Base-by-base conservation (phyloP, 306 rosid genomes). In the Delonix regia region DNA sequence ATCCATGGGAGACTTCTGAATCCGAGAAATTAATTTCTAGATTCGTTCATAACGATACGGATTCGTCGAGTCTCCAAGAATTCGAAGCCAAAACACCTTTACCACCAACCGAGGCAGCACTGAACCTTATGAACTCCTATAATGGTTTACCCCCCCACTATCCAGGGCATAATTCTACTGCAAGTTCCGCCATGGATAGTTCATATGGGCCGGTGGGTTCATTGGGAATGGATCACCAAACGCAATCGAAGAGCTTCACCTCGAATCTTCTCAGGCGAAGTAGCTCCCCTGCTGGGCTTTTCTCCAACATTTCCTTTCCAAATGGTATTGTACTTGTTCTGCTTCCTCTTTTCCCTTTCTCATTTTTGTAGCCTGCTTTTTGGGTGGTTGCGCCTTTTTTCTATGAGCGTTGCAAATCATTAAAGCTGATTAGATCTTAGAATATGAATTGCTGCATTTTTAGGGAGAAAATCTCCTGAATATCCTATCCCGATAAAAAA, bases 211-310 rank as follows among this genome's bases (percentile, higher is more conserved):
- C 89, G 77, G 73, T 78, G 55, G 85, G 79, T 80, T 85, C 97
- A 12, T 53, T 83, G 86, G 83, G 82, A 68, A 47, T 85, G 87
- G 89, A 85, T 25, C 85, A 45, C 12, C 83, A 78, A 55, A 30
- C 83, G 2, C 74, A 70, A 1, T 14, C 78, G 13, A 91, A 86
- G 67, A 36, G 74, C 9, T 80, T 71, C 49, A 60, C 55, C 38
- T 74, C 95, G 9, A 75, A 45, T 82, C 92, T 94, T 80, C 81
- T 83, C 71, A 85, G 97, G 62, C 95, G 92, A 86, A 93, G 84
- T 75, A 92, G 95, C 83, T 88, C 97, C 25, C 97, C 99, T 86
- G 92, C 97, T 57, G 97, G 88, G 0, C 87, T 90, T 86, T 89
- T 89, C 92, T 83, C 95, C 75, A 88, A 88, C 74, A 30, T 63